Evolutionary conservation across 148 eudicot species (phyloP).

Genomic region (Agrostemma githago): DNA sequence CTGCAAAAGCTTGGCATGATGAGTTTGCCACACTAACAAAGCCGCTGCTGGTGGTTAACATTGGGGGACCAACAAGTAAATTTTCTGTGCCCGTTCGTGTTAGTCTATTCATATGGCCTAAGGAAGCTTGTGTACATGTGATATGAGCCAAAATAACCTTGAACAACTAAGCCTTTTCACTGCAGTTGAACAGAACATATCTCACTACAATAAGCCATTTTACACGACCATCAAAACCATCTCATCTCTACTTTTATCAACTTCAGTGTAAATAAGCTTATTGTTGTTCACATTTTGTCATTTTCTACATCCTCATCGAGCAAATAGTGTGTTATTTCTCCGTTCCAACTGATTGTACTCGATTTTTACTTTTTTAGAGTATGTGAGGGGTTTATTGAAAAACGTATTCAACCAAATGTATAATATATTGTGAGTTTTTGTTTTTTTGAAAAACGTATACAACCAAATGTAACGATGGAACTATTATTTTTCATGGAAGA

Average conservation of each 20-base stretch:
- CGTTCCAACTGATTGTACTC: no score
- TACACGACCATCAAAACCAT: background rate
- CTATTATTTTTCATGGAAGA: no score
- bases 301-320: background rate
- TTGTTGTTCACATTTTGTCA: background rate
- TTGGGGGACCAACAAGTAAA: constrained; percentile 95
- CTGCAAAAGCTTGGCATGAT: constrained; percentile 86
- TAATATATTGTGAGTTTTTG: no score
- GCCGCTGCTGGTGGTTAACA: constrained; percentile 88
- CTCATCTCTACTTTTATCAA: background rate
- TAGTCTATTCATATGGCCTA: background rate
- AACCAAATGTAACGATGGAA: no score
- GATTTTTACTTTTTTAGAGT: no score
- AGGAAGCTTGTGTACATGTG: background rate
- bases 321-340: background rate
- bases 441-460: no score
- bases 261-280: background rate
- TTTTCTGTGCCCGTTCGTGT: constrained; percentile 6
- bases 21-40: constrained; percentile 80
- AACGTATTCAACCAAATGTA: no score
- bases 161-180: background rate
- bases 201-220: constrained; percentile 1
- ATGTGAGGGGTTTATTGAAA: no score
- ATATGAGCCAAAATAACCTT: background rate
- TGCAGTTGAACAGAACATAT: background rate